Evolutionary conservation across 140 eudicot species (phyloP).

Genomic region (Eryngium alpinum): DNA sequence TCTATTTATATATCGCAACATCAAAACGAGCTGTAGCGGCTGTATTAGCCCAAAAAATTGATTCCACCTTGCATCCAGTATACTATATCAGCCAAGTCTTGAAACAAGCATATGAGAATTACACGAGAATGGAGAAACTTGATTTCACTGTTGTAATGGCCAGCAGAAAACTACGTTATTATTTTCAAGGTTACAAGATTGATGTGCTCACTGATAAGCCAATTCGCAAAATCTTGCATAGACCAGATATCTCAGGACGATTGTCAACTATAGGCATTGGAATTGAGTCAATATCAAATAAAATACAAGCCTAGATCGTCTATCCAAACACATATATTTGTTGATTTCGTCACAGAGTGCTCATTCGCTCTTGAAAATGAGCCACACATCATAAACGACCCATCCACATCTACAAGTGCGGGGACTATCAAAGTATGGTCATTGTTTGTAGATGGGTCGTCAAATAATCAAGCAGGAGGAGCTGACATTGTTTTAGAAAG

Average conservation of each 20-base stretch:
- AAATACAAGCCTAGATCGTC: neutral
- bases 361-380: neutral
- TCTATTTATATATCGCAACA: neutral
- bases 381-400: neutral
- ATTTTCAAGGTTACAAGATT: neutral
- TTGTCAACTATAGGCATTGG: neutral
- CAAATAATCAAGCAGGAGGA: neutral
- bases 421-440: neutral
- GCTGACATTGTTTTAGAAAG: neutral
- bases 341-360: neutral
- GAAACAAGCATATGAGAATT: neutral
- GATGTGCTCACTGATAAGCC: neutral
- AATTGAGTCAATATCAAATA: neutral
- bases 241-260: neutral
- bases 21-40: neutral
- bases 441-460: neutral
- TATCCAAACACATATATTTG: neutral
- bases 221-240: neutral
- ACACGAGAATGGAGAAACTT: neutral
- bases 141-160: neutral
- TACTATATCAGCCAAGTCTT: neutral
- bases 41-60: neutral
- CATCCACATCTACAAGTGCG: neutral
- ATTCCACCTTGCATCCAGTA: rapidly evolving
- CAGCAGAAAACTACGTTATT: neutral